A percentile compares a stretch with the other conserved stretches of the same genome.
phyloP scores from a whole-genome alignment of 1,284 basidiomycete genomes.

The Leccinum griseonigrum region DNA sequence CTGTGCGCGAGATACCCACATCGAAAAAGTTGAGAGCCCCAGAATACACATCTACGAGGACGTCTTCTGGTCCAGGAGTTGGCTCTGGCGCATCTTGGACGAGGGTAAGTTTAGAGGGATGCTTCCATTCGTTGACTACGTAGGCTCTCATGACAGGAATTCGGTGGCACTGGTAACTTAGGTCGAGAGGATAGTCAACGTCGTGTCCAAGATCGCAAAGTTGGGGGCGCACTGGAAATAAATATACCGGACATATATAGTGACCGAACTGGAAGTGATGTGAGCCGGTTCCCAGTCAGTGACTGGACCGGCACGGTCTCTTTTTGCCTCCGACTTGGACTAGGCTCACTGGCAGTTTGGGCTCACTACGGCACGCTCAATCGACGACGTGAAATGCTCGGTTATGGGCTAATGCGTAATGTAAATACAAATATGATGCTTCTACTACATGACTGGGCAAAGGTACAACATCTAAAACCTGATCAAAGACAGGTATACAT shows the following conservation, averaged over 20 bases:
- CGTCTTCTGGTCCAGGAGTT: constrained; percentile 50
- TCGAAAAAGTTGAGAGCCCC: constrained; percentile 82
- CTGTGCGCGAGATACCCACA: constrained; percentile 36
- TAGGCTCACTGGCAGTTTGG: background rate
- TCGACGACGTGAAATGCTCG: constrained; percentile 1
- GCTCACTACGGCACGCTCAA: background rate
- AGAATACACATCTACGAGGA: constrained; percentile 82
- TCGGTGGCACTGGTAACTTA: background rate
- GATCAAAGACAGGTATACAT: constrained; percentile 6
- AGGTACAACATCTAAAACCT: constrained; percentile 13
- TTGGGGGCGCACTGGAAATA: background rate
- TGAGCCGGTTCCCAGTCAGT: background rate
- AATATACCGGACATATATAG: background rate
- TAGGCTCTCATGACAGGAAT: constrained; percentile 69
- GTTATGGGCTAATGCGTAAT: constrained; percentile 20
- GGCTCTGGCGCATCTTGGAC: constrained; percentile 62
- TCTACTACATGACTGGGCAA: constrained; percentile 26
- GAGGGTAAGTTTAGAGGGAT: constrained; percentile 69
- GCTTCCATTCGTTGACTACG: constrained; percentile 67
- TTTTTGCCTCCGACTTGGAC: background rate
- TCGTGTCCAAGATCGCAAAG: background rate
- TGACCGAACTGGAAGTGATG: background rate
- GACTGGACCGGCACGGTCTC: background rate
- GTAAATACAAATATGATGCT: constrained; percentile 37
- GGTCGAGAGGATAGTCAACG: background rate